phyloP scores from a whole-genome alignment of 306 rosid genomes.

The Sechiopsis laciniata region DNA sequence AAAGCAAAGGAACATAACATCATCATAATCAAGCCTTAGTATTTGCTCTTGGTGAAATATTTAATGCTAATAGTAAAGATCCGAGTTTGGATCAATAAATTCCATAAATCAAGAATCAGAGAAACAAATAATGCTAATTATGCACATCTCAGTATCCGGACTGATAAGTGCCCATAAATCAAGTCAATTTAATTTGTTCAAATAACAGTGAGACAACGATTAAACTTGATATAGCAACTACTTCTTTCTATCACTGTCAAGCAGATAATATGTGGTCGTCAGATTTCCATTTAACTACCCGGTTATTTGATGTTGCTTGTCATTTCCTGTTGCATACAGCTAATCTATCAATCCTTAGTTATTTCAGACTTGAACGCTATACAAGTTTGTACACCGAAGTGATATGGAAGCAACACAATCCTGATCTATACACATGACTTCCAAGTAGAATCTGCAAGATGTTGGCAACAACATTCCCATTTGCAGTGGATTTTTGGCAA shows the following conservation, averaged over 20 bases:
- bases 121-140: not conserved
- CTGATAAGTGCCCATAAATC: not conserved
- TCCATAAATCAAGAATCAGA: not conserved
- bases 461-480: not conserved
- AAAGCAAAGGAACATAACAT: not conserved
- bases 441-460: conserved; percentile 6
- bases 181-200: conserved; percentile 10
- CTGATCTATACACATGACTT: not conserved
- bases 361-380: not conserved
- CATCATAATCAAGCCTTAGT: not conserved
- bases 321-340: not conserved
- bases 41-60: not conserved
- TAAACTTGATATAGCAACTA: not conserved
- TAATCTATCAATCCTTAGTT: not conserved
- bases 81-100: not conserved
- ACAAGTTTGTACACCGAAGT: not conserved
- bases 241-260: not conserved
- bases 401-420: not conserved
- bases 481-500: not conserved
- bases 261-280: not conserved
- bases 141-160: not conserved
- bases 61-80: not conserved
- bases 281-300: not conserved
- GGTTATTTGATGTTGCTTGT: not conserved
- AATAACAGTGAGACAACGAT: not conserved